phyloP scores from a whole-genome alignment of 2,329 filamentous ascomycete genomes.

The Graphiopsis chlorocephala region DNA sequence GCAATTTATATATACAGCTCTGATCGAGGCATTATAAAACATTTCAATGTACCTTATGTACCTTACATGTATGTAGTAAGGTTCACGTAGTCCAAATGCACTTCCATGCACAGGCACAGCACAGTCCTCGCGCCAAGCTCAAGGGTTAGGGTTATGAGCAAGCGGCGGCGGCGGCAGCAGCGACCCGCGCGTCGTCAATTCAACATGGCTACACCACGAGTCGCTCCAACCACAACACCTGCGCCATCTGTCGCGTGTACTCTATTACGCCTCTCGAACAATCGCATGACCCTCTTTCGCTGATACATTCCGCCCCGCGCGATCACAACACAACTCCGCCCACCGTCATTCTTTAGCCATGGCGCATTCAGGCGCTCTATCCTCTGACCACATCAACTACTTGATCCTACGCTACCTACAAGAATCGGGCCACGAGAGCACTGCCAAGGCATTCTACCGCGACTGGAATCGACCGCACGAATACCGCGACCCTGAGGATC shows the following conservation, averaged over 20 bases:
- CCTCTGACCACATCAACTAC: slow-evolving; percentile 65
- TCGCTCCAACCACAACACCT: not conserved
- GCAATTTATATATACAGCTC: not conserved
- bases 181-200: slow-evolving; percentile 5
- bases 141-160: not conserved
- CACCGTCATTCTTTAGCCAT: slow-evolving; percentile 8
- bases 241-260: slow-evolving; percentile 1
- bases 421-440: slow-evolving; percentile 36
- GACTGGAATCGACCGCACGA: slow-evolving; percentile 54
- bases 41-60: not conserved
- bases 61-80: not conserved
- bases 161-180: not conserved
- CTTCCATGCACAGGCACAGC: not conserved
- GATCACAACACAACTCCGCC: not conserved
- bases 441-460: slow-evolving; percentile 56
- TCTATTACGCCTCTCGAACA: not conserved
- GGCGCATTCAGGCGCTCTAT: slow-evolving; percentile 47
- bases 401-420: slow-evolving; percentile 62
- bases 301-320: slow-evolving; percentile 1
- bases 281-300: slow-evolving; percentile 1
- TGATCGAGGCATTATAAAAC: not conserved
- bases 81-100: not conserved
- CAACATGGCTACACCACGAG: slow-evolving; percentile 6
- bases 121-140: not conserved
- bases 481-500: slow-evolving; percentile 53